A percentile compares a stretch with the other conserved stretches of the same genome.
Conservation (phyloP, 2,329 filamentous ascomycete species). For the Lasiodiplodia gonubiensis region DNA sequence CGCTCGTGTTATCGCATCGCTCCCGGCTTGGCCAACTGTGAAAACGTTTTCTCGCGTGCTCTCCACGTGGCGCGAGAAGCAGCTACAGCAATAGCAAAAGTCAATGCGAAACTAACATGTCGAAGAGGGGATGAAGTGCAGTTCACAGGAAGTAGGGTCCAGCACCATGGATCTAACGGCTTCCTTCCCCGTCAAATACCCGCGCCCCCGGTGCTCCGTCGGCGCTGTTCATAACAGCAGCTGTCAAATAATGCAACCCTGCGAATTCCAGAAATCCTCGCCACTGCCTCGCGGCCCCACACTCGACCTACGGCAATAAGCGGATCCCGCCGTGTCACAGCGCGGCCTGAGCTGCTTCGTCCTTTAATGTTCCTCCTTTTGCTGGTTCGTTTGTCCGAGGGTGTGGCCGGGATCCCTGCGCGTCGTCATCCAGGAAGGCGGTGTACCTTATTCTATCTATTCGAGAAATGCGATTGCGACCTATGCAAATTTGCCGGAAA, state of each 20-base stretch:
- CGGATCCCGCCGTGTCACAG: background rate
- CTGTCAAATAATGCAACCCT: background rate
- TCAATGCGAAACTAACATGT: background rate
- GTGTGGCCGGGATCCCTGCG: no score
- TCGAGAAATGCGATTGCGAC: background rate
- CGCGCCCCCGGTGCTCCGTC: constrained; percentile 6
- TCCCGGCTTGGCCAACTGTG: background rate
- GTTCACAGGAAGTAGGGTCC: background rate
- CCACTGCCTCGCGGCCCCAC: no score
- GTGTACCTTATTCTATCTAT: no score
- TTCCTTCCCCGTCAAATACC: background rate
- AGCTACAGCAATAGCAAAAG: background rate
- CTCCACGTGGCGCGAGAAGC: background rate
- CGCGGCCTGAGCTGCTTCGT: background rate
- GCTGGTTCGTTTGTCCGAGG: no score
- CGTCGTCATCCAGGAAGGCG: no score
- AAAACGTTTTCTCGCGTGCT: background rate
- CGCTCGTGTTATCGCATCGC: background rate
- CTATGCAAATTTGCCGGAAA: background rate
- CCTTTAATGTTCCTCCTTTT: no score
- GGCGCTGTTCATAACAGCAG: background rate
- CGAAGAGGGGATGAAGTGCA: background rate
- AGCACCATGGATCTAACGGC: constrained; percentile 12
- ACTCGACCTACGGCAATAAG: background rate
- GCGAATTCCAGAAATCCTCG: background rate